Conservation (phyloP, 768 basidiomycete species). For the Psilocybe cyanescens region DNA sequence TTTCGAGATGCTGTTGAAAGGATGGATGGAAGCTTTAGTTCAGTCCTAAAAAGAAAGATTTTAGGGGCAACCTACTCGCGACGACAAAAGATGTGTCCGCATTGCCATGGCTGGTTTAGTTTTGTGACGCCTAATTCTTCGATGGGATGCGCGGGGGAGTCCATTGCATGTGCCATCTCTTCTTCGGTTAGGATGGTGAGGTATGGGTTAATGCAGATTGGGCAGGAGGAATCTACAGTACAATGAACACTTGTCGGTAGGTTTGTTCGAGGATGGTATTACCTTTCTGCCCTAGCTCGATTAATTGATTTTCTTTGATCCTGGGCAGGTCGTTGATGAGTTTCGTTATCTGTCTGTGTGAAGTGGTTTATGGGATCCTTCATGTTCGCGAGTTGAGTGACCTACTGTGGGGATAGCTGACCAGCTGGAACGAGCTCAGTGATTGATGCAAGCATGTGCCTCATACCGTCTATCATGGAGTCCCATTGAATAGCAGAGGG, state of each 20-base stretch:
- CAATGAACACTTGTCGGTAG: not conserved
- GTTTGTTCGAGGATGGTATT: not conserved
- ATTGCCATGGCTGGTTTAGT: slow-evolving; percentile 53
- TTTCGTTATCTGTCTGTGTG: slow-evolving; percentile 39
- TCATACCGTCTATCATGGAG: not conserved
- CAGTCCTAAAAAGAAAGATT: not conserved
- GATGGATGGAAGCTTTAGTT: not conserved
- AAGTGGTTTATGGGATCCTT: not conserved
- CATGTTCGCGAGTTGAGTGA: not conserved
- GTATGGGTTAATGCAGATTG: slow-evolving; percentile 76
- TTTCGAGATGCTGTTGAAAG: slow-evolving; percentile 53
- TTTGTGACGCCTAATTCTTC: slow-evolving; percentile 74
- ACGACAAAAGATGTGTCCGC: slow-evolving; percentile 70
- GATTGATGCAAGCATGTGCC: not conserved
- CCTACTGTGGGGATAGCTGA: slow-evolving; percentile 12
- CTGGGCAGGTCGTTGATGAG: slow-evolving; percentile 51
- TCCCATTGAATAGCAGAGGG: not conserved
- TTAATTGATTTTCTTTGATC: slow-evolving; percentile 50
- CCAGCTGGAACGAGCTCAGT: slow-evolving; percentile 7
- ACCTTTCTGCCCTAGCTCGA: slow-evolving; percentile 52
- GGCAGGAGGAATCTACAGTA: slow-evolving; percentile 64
- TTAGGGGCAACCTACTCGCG: slow-evolving; percentile 58
- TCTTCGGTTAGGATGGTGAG: slow-evolving; percentile 74
- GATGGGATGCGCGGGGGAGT: slow-evolving; percentile 74
- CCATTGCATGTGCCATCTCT: slow-evolving; percentile 74